These are phyloP conservation scores for Penicillium herquei DNA, from an alignment of 495 filamentous ascomycete species.

Conservation along the genomic window DNA sequence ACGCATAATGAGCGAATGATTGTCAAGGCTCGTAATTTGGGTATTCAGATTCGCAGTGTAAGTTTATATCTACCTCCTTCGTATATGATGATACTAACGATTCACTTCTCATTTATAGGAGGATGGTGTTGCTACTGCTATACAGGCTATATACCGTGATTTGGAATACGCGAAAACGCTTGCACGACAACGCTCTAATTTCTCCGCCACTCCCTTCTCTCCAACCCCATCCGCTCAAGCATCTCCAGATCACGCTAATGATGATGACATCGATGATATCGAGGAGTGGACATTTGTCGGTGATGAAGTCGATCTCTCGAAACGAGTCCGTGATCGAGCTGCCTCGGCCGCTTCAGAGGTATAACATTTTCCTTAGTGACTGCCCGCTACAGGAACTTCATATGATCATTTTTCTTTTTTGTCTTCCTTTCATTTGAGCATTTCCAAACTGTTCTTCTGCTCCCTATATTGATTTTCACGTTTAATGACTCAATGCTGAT, in stretches of 20 bases:
- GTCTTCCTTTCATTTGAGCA: too few species aligned
- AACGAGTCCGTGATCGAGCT: slow-evolving; percentile 36
- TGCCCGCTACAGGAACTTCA: too few species aligned
- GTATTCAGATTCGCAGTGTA: slow-evolving; percentile 84
- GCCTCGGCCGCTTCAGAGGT: slow-evolving; percentile 12
- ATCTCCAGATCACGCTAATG: slow-evolving; percentile 33
- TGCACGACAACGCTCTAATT: slow-evolving; percentile 59
- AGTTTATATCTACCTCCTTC: slow-evolving; percentile 21
- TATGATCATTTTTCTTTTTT: too few species aligned
- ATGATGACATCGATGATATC: slow-evolving; percentile 47
- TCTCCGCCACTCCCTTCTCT: slow-evolving; percentile 42
- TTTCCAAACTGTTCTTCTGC: too few species aligned
- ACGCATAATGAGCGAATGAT: slow-evolving; percentile 89
- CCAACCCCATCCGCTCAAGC: slow-evolving; percentile 36
- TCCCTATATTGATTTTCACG: neutral
- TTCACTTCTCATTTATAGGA: slow-evolving; percentile 53
- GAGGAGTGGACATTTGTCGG: slow-evolving; percentile 76
- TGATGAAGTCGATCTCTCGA: slow-evolving; percentile 58
- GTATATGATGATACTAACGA: neutral
- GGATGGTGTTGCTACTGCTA: slow-evolving; percentile 81
- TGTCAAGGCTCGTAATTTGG: slow-evolving; percentile 73
- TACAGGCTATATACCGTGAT: slow-evolving; percentile 92
- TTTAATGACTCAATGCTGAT: slow-evolving; percentile 1
- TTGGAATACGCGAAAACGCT: slow-evolving; percentile 92
- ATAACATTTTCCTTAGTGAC: too few species aligned